Evolutionary conservation across 176 grass and related monocot species (phyloP).

Genomic region (Carex pumila): DNA sequence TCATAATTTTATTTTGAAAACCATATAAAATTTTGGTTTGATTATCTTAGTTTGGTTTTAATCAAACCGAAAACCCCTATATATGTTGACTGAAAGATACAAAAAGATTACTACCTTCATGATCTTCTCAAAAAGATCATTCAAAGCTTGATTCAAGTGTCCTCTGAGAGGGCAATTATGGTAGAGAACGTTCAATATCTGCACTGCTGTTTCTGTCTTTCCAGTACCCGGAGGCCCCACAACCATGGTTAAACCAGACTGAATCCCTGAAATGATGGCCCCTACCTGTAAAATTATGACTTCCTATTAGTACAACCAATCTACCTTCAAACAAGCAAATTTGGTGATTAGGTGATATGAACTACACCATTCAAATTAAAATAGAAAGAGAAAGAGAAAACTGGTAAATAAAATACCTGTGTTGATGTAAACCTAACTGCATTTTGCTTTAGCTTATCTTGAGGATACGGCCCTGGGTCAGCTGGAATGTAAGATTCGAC

Average conservation of each 20-base stretch:
- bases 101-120: slow-evolving; percentile 54
- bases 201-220: slow-evolving; percentile 98
- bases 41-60: no score
- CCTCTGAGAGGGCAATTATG: slow-evolving; percentile 97
- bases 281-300: slow-evolving; percentile 56
- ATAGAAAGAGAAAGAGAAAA: background rate
- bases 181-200: slow-evolving; percentile 98
- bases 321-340: background rate
- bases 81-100: background rate
- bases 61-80: no score
- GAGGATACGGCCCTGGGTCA: slow-evolving; percentile 94
- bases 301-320: slow-evolving; percentile 16
- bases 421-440: slow-evolving; percentile 92
- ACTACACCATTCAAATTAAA: background rate
- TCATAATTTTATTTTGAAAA: no score
- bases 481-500: slow-evolving; percentile 73
- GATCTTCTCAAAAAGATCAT: slow-evolving; percentile 99
- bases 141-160: slow-evolving; percentile 97
- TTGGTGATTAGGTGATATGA: background rate
- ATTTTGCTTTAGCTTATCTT: slow-evolving; percentile 97
- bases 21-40: no score
- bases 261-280: slow-evolving; percentile 89
- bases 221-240: slow-evolving; percentile 98
- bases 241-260: slow-evolving; percentile 97
- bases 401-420: slow-evolving; percentile 51